Base-by-base conservation (phyloP, 2,329 filamentous ascomycete species). In the Fusarium chuoi region DNA sequence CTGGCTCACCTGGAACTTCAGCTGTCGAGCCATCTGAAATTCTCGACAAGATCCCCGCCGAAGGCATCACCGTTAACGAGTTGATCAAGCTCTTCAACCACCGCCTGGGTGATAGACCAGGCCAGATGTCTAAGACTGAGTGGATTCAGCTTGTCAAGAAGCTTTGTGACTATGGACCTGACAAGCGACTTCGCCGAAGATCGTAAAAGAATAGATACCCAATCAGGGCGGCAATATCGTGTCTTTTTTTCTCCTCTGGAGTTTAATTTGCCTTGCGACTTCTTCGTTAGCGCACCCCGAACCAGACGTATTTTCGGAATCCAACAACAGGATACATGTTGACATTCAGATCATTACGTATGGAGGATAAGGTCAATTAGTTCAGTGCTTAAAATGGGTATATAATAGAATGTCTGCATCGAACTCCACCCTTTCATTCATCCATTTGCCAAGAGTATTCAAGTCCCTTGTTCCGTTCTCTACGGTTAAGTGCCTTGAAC, bases 361-460 rank as follows among this genome's bases (percentile, higher is more conserved):
- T n/a, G 33, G 45, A 30, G 33, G 24, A 30, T 15, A 51, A 59
- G 36, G 33, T 41, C 28, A 45, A 60, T 26, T 58, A 62, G 38
- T 44, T 61, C 30, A 65, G 44, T 30, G 62, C 60, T 77, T 60
- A 57, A 51, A 75, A 66, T 55, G 76, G 76, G 77, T 78, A 78
- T 79, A 75, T 71, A 68, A 70, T 70, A 69, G 62, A 69, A 62
- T 65, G 35, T 44, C 33, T 70, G 24, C 61, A 65, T 60, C 30
- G 69, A 68, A 65, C 45, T 30, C 35, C 54, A 12, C 44, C 45
- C 30, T 36, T 70, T 81, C 88, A 96, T 82, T 95, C 94, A 84
- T 98, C 96, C 92, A 97, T 96, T 86, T 98, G 94, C 96, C 96
- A 99, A 38, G 93, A 91, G 82, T 98, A 98, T 78, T 96, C 91